phyloP scores from a whole-genome alignment of 345 rosid genomes.

The Schrenkiella parvula region DNA sequence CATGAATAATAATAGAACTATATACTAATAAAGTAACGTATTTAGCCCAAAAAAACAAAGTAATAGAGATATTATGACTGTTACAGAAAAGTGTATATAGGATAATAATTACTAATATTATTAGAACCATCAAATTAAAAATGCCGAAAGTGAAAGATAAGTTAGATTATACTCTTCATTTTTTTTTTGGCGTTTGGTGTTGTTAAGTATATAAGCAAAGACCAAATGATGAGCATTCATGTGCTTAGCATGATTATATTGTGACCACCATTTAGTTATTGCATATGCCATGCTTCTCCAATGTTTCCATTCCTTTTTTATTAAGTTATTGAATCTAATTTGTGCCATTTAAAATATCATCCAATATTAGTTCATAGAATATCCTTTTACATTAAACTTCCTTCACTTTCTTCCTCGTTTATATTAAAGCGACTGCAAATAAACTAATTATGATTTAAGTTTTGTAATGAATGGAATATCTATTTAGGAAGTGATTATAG shows the following conservation, averaged over 20 bases:
- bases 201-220: slow-evolving; percentile 28
- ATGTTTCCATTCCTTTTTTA: not conserved
- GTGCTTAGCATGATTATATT: slow-evolving; percentile 30
- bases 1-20: slow-evolving; percentile 4
- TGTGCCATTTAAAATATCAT: not conserved
- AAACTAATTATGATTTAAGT: not conserved
- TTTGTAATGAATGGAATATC: not conserved
- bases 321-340: not conserved
- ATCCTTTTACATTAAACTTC: not conserved
- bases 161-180: not conserved
- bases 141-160: slow-evolving; percentile 21
- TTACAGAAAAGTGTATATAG: not conserved
- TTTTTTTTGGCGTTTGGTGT: slow-evolving; percentile 22
- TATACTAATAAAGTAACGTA: not conserved
- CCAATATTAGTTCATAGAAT: not conserved
- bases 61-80: not conserved
- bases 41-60: not conserved
- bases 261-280: slow-evolving; percentile 21
- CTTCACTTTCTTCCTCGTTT: not conserved
- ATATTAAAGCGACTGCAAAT: not conserved
- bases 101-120: not conserved
- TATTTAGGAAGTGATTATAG: not conserved
- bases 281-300: slow-evolving; percentile 25
- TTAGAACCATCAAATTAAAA: not conserved
- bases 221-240: slow-evolving; percentile 35